Base-by-base conservation (phyloP, 306 rosid genomes). In the Arachis stenosperma region DNA sequence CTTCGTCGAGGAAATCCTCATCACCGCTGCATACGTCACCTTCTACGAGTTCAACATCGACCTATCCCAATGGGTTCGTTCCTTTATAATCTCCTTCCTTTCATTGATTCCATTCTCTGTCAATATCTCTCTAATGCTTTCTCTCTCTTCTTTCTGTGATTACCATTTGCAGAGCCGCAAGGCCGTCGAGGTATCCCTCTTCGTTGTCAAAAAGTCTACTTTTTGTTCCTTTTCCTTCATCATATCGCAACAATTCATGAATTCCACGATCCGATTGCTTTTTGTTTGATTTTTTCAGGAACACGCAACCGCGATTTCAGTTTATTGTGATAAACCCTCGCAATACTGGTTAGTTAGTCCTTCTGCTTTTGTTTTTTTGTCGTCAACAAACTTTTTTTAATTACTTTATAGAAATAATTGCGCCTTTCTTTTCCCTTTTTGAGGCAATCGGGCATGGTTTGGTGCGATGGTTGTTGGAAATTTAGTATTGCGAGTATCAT, bases 321-420 rank as follows among this genome's bases (percentile, higher is more conserved):
- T 86, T 86, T 78, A 81, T 86, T 83, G 90, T 86, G 65, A 83
- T 86, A 86, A 86, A 86, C 39, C 87, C 86, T 70, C 90, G 84
- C 54, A 86, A 81, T 83, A 83, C 90, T 33, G 90, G 90, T 86
- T 15, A 81, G 85, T 80, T 52, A 39, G 14, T 15, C 55, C 52
- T 43, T 69, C 44, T 69, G 43, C 22, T 15, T 76, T 59, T 69
- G 37, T 17, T 56, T 67, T 61, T 6, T 44, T 54, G 14, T 39
- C 15, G 22, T 67, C 51, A 42, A 17, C 27, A 15, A 27, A 17
- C 22, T 39, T 9, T 11, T 37, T 62, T 3, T 5, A 9, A 8
- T 3, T 17, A 48, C 22, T 17, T 17, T 17, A 11, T 0, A 40
- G 53, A 50, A 12, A 30, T 42, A 57, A 1, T 12, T 77, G 2